Conservation (phyloP, 495 filamentous ascomycete genomes). For the Articulospora tetracladia region DNA sequence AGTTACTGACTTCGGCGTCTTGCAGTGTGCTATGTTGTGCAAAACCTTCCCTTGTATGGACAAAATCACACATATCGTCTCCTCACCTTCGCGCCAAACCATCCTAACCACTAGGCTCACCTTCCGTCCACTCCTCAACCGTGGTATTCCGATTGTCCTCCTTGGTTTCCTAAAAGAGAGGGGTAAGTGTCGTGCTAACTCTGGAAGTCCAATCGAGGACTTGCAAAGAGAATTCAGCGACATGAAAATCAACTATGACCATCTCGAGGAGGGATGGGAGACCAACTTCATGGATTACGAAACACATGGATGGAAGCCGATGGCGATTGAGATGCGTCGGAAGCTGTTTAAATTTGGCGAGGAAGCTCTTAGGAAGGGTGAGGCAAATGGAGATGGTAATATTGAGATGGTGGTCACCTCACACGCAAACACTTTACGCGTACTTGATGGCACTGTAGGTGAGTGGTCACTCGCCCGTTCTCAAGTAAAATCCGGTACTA, state of each 20-base stretch:
- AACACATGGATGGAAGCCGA: not conserved
- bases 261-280: constrained; percentile 11
- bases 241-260: not conserved
- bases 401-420: not conserved
- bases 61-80: constrained; percentile 3
- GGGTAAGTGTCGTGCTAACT: constrained; percentile 2
- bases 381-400: not conserved
- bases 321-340: not conserved
- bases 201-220: not conserved
- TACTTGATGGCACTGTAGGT: not conserved
- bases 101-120: not conserved
- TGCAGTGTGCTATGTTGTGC: constrained; percentile 4
- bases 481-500: not conserved
- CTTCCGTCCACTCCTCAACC: not conserved
- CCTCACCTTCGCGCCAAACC: constrained; percentile 11
- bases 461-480: not conserved
- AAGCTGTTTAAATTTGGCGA: not conserved
- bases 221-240: not conserved
- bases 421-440: not conserved
- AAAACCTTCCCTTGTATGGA: constrained; percentile 7
- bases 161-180: constrained; percentile 2
- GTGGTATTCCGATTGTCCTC: not conserved
- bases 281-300: not conserved
- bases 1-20: not conserved
- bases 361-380: not conserved